Evolutionary conservation across 2,329 filamentous ascomycete species (phyloP).

Genomic region (Pseudocercospora eumusae): DNA sequence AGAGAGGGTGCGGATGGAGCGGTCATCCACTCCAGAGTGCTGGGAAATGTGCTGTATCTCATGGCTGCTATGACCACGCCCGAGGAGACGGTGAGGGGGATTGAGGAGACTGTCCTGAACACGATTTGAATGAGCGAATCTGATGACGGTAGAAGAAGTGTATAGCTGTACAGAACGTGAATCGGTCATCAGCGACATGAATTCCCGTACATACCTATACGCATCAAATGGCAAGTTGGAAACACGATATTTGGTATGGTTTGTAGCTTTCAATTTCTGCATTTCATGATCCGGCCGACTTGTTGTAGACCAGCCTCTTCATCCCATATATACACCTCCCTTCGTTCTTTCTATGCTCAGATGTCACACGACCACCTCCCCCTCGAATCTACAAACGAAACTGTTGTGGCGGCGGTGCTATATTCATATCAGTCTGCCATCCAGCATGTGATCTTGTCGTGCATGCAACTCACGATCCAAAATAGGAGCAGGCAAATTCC

Average conservation of each 20-base stretch:
- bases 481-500: conserved; percentile 80
- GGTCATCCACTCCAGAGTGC: conserved; percentile 59
- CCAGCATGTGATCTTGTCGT: not conserved
- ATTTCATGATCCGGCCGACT: not conserved
- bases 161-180: not conserved
- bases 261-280: not conserved
- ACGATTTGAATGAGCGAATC: conserved; percentile 24
- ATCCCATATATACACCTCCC: conserved; percentile 31
- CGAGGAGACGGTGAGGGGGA: conserved; percentile 43
- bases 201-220: too few species aligned
- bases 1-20: conserved; percentile 39
- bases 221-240: not conserved
- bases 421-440: not conserved
- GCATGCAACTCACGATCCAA: conserved; percentile 68
- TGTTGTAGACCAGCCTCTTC: not conserved
- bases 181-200: too few species aligned
- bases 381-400: conserved; percentile 45
- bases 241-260: not conserved
- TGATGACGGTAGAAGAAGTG: not conserved
- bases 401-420: conserved; percentile 52
- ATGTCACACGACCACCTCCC: conserved; percentile 20
- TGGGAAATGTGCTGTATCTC: conserved; percentile 63
- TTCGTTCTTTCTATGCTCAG: conserved; percentile 7
- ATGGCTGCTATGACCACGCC: conserved; percentile 59
- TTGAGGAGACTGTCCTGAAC: conserved; percentile 46